phyloP scores from a whole-genome alignment of 2,329 filamentous ascomycete species.

The Aspergillus pseudoterreus region DNA sequence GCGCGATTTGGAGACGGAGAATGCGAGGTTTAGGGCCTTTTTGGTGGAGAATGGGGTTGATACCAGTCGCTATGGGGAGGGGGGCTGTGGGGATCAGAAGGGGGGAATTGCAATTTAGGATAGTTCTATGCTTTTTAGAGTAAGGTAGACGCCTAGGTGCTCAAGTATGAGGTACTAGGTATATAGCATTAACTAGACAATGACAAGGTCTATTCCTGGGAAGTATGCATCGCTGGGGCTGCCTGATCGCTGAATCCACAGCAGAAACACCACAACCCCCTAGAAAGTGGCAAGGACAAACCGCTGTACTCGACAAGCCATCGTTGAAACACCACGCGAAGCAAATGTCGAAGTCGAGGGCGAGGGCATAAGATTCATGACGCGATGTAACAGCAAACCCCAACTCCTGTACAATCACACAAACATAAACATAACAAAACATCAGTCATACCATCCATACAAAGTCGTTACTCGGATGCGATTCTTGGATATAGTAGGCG shows the following conservation, averaged over 20 bases:
- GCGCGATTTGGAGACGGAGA: conserved; percentile 43
- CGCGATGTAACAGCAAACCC: background rate
- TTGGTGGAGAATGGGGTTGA: conserved; percentile 43
- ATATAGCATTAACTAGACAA: too few relatives aligned
- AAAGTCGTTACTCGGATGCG: conserved; percentile 29
- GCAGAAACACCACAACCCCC: background rate
- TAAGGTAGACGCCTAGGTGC: too few relatives aligned
- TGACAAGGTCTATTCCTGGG: too few relatives aligned
- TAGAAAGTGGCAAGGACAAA: background rate
- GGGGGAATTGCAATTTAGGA: background rate
- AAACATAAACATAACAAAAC: conserved; percentile 1
- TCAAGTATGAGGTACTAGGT: too few relatives aligned
- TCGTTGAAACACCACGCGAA: background rate
- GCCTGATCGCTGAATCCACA: too few relatives aligned
- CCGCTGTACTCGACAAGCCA: background rate
- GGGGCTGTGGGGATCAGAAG: conserved; percentile 4
- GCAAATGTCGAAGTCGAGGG: background rate
- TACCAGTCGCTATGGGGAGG: conserved; percentile 11
- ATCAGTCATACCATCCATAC: conserved; percentile 33
- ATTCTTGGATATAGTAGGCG: conserved; percentile 31
- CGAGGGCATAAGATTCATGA: background rate
- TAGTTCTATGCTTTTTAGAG: too few relatives aligned
- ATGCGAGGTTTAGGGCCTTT: conserved; percentile 41
- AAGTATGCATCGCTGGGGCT: too few relatives aligned
- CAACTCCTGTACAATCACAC: background rate